A percentile compares a stretch with the other conserved stretches of the same genome.
Conservation (phyloP, 2,329 filamentous ascomycete genomes). For the Pseudocercospora cruenta region DNA sequence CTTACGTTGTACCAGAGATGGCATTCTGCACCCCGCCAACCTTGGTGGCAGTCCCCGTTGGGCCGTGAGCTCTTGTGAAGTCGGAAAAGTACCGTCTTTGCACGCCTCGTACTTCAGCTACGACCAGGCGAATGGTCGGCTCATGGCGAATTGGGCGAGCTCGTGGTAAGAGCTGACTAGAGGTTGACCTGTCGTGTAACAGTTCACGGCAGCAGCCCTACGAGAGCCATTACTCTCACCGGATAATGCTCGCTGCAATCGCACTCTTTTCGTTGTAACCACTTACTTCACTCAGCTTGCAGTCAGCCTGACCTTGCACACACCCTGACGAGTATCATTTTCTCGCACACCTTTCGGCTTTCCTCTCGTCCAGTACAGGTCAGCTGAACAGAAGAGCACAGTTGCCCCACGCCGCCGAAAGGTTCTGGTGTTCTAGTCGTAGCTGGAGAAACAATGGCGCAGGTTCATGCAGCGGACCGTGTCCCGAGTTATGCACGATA, state of each 20-base stretch:
- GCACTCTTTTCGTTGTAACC: neutral
- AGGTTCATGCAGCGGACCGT: constrained; percentile 3
- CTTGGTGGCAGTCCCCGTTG: neutral
- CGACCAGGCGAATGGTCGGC: neutral
- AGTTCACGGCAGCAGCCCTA: neutral
- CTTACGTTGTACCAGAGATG: neutral
- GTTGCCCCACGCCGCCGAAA: neutral
- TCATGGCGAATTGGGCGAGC: neutral
- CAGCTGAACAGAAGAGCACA: neutral
- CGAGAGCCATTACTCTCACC: neutral
- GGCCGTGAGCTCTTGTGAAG: neutral
- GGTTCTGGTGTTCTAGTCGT: neutral
- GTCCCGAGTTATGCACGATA: neutral
- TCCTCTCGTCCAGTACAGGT: neutral
- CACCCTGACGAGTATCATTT: neutral
- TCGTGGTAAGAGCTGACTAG: neutral
- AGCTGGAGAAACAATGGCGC: neutral
- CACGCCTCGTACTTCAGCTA: neutral
- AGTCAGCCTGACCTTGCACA: neutral
- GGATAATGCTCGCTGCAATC: neutral
- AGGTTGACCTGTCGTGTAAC: neutral
- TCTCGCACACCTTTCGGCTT: neutral
- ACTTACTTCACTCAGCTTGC: neutral
- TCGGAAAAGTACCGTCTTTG: neutral
- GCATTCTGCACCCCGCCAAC: constrained; percentile 1